Evolutionary conservation across 352 stramenopile species (phyloP).

Genomic region (Thraustochytrium striatum): DNA sequence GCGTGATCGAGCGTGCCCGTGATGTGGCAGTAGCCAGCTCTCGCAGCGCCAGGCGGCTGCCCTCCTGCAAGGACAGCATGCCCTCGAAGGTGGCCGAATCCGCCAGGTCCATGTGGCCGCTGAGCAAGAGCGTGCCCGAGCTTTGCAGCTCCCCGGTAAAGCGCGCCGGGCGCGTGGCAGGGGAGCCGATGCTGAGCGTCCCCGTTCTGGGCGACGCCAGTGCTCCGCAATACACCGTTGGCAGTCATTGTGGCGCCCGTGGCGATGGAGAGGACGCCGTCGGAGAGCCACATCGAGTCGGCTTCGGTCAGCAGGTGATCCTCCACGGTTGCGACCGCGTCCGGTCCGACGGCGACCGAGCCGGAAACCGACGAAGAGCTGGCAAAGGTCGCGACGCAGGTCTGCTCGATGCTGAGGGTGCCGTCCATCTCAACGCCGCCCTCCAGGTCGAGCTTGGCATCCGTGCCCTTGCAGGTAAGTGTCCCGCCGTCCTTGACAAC

Average conservation of each 20-base stretch:
- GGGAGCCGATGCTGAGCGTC: neutral
- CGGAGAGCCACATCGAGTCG: constrained; percentile 10
- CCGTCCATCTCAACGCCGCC: constrained; percentile 10
- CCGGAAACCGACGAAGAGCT: neutral
- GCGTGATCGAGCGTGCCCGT: neutral
- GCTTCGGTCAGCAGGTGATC: neutral
- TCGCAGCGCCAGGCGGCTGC: neutral
- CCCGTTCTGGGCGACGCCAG: neutral
- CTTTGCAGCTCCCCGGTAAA: neutral
- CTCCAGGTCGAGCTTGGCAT: constrained; percentile 10
- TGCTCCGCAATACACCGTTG: constrained; percentile 9
- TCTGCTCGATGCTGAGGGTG: neutral
- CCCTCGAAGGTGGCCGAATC: neutral
- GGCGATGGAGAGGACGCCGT: constrained; percentile 9
- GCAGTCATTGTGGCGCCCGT: neutral
- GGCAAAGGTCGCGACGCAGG: constrained; percentile 22
- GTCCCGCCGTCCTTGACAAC: constrained; percentile 19
- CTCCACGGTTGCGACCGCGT: constrained; percentile 3
- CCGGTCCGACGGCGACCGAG: neutral
- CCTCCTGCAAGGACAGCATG: neutral
- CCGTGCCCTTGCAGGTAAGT: neutral
- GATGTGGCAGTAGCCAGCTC: neutral
- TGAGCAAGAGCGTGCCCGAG: neutral
- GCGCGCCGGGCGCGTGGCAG: neutral
- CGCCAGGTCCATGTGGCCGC: neutral